Base-by-base conservation (phyloP, 306 rosid genomes). In the Fragaria iinumae region DNA sequence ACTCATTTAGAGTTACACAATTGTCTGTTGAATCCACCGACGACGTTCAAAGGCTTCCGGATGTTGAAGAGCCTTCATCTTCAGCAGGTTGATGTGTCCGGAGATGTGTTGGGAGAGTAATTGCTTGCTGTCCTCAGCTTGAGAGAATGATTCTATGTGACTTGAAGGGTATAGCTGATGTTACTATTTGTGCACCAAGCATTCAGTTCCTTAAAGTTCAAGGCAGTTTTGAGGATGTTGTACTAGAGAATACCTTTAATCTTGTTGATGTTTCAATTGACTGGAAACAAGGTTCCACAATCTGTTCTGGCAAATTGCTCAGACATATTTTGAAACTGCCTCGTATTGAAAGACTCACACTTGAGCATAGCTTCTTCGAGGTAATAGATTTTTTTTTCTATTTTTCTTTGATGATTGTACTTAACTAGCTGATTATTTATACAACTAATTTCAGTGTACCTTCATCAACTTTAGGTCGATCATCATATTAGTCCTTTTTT, bases 11-110 rank as follows among this genome's bases (percentile, higher is more conserved):
- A 87, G 67, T 73, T 89, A 13, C 85, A 75, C 74, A 85, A 85
- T 49, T 89, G 91, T 67, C 75, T 74, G 75, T 82, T 89, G 44
- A 83, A 81, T 49, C 87, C 87, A 25, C 89, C 91, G 3, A 76
- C 77, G 43, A 63, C 77, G 14, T 80, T 87, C 77, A 32, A 53
- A 70, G 89, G 88, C 53, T 83, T 89, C 65, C 68, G 36, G 77
- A 84, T 70, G 77, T 87, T 89, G 81, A 87, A 83, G 81, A 87
- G 86, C 80, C 90, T 89, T 84, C 84, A 87, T 87, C 79, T 89
- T 82, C 93, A 83, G 23, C 1, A 10, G 0, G 34, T 57, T 57
- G 3, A 0, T 0, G 32, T 57, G 32, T 23, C 14, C 64, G 16
- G 3, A 57, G 1, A 23, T 53, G 5, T 57, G 64, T 57, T 57